Base-by-base conservation (phyloP, 1,284 basidiomycete species). In the Trametes versicolor region DNA sequence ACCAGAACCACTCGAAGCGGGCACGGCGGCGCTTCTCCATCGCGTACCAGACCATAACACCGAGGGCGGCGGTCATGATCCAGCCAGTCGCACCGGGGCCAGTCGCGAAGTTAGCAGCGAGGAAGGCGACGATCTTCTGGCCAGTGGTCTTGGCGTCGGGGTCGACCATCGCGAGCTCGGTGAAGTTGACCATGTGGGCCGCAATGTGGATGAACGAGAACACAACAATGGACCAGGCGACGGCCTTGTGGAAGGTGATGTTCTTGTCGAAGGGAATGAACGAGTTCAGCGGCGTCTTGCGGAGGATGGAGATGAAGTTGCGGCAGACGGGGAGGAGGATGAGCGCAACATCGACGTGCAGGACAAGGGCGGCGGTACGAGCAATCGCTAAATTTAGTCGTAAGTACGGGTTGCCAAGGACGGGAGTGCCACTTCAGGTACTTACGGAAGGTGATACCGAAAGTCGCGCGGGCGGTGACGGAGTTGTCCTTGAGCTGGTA, bases 11-110 rank as follows among this genome's bases (percentile, higher is more conserved):
- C 79, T 96, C 94, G 74, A 94, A 96, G 72, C 88, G 83, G 9
- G 86, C 85, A 62, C 88, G 83, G 61, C 90, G 86, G 21, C 85
- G 81, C 80, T 92, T 95, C 79, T 96, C 94, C 71, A 87, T 82
- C 0, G 95, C 91, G 73, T 87, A 96, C 81, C 81, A 95, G 45
- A 93, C 91, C 86, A 97, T 97, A 69, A 90, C 77, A 15, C 79
- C 87, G 2, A 97, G 84, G 17, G 82, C 81, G 41, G 78, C 80
- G 15, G 87, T 89, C 95, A 97, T 97, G 73, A 96, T 86, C 95
- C 95, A 97, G 2, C 95, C 95, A 0, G 95, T 97, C n/a, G 83
- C 79, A 66, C 93, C 94, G 1, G 95, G 94, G n/a, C 94, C 95
- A 0, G 93, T 96, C 41, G 85, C 79, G 77, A 96, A 95, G 79